A percentile compares a stretch with the other conserved stretches of the same genome.
Evolutionary conservation across 306 rosid genomes (phyloP).

Genomic region (Vigna reflexopilosa): DNA sequence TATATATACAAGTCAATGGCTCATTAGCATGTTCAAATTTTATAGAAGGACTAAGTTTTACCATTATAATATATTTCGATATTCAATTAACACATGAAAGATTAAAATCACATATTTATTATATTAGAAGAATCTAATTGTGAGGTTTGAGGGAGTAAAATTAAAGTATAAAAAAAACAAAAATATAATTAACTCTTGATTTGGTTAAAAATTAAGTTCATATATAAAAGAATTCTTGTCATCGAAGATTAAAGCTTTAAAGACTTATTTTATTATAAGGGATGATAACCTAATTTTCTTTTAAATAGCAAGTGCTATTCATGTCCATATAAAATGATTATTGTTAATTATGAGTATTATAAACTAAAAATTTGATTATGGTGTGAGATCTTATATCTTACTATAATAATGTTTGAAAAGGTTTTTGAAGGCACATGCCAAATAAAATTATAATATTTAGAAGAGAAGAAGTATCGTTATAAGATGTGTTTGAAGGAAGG

Average conservation of each 20-base stretch:
- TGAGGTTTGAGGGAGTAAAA: too few species aligned
- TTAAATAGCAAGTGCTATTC: background rate
- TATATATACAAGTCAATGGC: too few species aligned
- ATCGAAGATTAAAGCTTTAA: background rate
- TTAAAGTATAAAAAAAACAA: too few species aligned
- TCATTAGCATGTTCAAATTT: too few species aligned
- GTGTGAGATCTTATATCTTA: background rate
- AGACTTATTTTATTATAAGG: background rate
- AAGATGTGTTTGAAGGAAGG: background rate
- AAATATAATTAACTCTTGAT: too few species aligned
- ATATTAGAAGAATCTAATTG: too few species aligned
- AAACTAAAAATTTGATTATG: background rate
- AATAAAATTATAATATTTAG: background rate
- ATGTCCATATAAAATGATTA: background rate
- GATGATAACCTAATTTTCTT: background rate
- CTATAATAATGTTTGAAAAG: background rate
- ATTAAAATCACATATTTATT: too few species aligned
- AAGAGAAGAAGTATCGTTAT: background rate
- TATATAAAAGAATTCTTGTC: too few species aligned
- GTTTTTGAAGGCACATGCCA: background rate
- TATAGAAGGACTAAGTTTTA: too few species aligned
- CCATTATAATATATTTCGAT: too few species aligned
- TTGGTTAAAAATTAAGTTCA: too few species aligned
- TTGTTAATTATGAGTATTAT: background rate
- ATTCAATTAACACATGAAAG: too few species aligned